A percentile compares a stretch with the other conserved stretches of the same genome.
These are phyloP conservation scores for Aspergillus alliaceus DNA, from an alignment of 2,329 filamentous ascomycete species.

Conservation along the genomic window DNA sequence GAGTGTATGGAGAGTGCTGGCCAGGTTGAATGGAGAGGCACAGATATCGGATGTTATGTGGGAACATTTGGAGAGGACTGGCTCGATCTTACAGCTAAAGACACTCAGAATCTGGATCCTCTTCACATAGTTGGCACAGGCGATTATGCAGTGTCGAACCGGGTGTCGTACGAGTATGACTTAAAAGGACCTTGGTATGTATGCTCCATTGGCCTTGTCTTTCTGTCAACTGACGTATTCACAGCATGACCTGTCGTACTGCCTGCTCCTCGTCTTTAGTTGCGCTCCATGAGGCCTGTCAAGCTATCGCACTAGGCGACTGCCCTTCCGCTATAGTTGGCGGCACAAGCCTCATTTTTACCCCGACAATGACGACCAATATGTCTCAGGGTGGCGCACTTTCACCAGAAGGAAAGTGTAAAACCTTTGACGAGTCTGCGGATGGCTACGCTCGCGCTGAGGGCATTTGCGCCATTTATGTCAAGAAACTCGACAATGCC, in stretches of 20 bases:
- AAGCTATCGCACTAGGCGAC: slow-evolving; percentile 19
- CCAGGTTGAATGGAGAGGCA: slow-evolving; percentile 25
- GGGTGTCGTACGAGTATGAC: slow-evolving; percentile 25
- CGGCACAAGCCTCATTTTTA: slow-evolving; percentile 28
- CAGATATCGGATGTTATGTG: slow-evolving; percentile 25
- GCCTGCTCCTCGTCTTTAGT: slow-evolving; percentile 45
- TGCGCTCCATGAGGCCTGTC: slow-evolving; percentile 28
- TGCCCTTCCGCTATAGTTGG: slow-evolving; percentile 33
- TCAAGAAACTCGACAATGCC: slow-evolving; percentile 50
- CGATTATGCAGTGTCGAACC: slow-evolving; percentile 13
- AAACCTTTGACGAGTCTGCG: slow-evolving; percentile 47
- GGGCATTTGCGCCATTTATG: slow-evolving; percentile 45
- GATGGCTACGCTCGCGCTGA: slow-evolving; percentile 56
- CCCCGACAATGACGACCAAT: slow-evolving; percentile 23
- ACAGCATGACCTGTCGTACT: slow-evolving; percentile 36
- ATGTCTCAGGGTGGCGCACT: slow-evolving; percentile 32
- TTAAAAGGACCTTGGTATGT: no score
- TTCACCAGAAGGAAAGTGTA: slow-evolving; percentile 47
- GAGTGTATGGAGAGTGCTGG: no score
- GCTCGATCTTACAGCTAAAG: slow-evolving; percentile 12
- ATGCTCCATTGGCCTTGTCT: no score
- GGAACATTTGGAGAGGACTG: slow-evolving; percentile 20
- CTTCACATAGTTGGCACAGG: slow-evolving; percentile 4
- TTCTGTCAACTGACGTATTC: no score
- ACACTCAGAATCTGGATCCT: slow-evolving; percentile 5